Conservation (phyloP, 1,284 basidiomycete species). For the Wolfiporia cocos region DNA sequence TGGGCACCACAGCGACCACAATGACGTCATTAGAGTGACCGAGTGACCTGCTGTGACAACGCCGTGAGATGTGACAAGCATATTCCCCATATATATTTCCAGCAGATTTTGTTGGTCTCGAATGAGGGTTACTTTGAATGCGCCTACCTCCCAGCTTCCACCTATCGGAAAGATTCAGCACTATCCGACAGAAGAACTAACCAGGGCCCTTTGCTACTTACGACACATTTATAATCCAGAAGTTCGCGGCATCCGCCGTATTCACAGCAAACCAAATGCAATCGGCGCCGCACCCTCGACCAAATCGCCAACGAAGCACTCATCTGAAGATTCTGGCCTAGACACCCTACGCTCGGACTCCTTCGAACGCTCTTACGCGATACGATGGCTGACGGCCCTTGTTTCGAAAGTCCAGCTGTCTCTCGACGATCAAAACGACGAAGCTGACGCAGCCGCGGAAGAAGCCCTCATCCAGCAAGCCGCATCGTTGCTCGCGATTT, state of each 20-base stretch:
- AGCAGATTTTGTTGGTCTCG: too few relatives aligned
- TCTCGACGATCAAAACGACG: constrained; percentile 32
- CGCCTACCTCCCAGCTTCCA: constrained; percentile 24
- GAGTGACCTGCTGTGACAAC: too few relatives aligned
- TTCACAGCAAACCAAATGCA: constrained; percentile 4
- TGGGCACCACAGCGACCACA: background rate
- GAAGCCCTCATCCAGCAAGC: constrained; percentile 45
- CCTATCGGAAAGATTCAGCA: constrained; percentile 21
- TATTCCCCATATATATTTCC: too few relatives aligned
- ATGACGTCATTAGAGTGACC: too few relatives aligned
- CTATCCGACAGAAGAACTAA: constrained; percentile 21
- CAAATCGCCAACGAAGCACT: background rate
- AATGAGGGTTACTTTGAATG: too few relatives aligned
- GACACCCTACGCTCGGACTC: constrained; percentile 37
- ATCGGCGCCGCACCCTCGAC: background rate
- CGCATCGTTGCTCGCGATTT: constrained; percentile 37
- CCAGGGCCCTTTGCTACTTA: constrained; percentile 32
- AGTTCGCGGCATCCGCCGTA: constrained; percentile 34
- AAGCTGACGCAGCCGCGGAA: constrained; percentile 14
- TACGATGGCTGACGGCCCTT: constrained; percentile 67
- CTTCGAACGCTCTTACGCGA: constrained; percentile 64
- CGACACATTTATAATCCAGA: constrained; percentile 40
- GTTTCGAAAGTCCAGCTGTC: constrained; percentile 62
- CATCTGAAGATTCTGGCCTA: constrained; percentile 1
- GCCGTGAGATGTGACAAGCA: too few relatives aligned